Percentiles rank a stretch among this genome's conserved stretches.
Evolutionary conservation across 495 filamentous ascomycete genomes (phyloP).

Genomic region (Hyphodiscus hymeniophilus): DNA sequence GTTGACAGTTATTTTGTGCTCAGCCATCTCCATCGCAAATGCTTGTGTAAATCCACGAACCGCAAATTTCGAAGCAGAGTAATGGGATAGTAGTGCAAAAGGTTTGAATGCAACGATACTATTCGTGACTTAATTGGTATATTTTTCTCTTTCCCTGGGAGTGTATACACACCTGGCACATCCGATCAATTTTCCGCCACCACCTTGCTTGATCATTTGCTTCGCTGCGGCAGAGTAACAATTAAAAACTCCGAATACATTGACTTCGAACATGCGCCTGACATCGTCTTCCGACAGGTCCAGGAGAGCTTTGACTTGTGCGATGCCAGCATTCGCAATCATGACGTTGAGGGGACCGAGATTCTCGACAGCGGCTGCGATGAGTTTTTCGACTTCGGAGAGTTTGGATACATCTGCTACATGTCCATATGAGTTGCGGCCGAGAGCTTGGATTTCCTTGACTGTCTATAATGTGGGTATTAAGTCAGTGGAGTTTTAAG

Average conservation of each 20-base stretch:
- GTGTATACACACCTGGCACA: slow-evolving; percentile 31
- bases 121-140: not conserved
- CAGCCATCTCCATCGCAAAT: slow-evolving; percentile 49
- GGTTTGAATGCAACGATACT: slow-evolving; percentile 49
- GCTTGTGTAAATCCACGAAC: slow-evolving; percentile 50
- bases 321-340: slow-evolving; percentile 55
- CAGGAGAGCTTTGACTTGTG: slow-evolving; percentile 42
- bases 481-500: too few species aligned
- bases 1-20: slow-evolving; percentile 52
- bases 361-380: slow-evolving; percentile 33
- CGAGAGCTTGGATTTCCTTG: slow-evolving; percentile 38
- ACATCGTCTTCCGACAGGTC: slow-evolving; percentile 44
- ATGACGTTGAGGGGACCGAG: slow-evolving; percentile 50
- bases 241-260: slow-evolving; percentile 50
- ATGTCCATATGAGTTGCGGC: slow-evolving; percentile 33
- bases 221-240: slow-evolving; percentile 45
- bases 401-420: slow-evolving; percentile 48
- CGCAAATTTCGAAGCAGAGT: slow-evolving; percentile 51
- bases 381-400: slow-evolving; percentile 38
- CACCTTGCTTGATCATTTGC: slow-evolving; percentile 44
- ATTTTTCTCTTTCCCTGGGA: not conserved
- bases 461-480: slow-evolving; percentile 23
- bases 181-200: slow-evolving; percentile 44
- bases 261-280: slow-evolving; percentile 41
- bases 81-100: slow-evolving; percentile 42